These are phyloP conservation scores for Betula pendula DNA, from an alignment of 306 rosid species.

Conservation along the genomic window DNA sequence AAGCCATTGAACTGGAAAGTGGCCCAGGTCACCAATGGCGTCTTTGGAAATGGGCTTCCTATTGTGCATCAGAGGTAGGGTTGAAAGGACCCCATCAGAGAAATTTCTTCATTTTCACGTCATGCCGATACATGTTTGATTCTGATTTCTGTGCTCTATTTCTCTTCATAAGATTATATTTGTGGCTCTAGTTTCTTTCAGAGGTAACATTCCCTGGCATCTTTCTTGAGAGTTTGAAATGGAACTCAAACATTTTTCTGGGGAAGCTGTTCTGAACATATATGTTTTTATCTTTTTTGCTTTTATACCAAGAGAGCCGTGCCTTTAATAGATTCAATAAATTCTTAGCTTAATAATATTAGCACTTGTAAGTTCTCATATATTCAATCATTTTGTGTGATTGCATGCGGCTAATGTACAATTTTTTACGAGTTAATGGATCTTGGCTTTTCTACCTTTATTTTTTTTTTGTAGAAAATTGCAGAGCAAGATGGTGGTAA, in stretches of 20 bases:
- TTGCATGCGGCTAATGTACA: neutral
- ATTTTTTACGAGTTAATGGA: neutral
- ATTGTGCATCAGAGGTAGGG: constrained; percentile 93
- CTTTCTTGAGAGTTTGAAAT: neutral
- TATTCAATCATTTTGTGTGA: neutral
- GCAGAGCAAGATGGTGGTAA: constrained; percentile 86
- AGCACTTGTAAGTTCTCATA: neutral
- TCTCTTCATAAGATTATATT: constrained; percentile 18
- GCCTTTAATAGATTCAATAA: neutral
- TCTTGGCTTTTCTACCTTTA: constrained; percentile 22
- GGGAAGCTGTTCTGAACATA: constrained; percentile 20
- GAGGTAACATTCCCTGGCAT: constrained; percentile 16
- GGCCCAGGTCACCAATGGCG: constrained; percentile 94
- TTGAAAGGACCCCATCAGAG: neutral
- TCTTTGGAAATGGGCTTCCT: constrained; percentile 99
- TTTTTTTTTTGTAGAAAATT: constrained; percentile 67
- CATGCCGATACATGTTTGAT: constrained; percentile 8
- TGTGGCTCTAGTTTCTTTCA: constrained; percentile 17
- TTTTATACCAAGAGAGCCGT: neutral
- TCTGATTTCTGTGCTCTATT: constrained; percentile 15
- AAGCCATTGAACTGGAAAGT: constrained; percentile 94
- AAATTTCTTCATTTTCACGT: neutral
- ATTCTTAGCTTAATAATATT: constrained; percentile 1
- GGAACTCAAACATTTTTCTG: constrained; percentile 13
- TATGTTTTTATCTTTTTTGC: constrained; percentile 6